Evolutionary conservation across 1,284 basidiomycete genomes (phyloP), one percentile per base, ranked within the genome.

Genomic region (Rugosomyces carneus): DNA sequence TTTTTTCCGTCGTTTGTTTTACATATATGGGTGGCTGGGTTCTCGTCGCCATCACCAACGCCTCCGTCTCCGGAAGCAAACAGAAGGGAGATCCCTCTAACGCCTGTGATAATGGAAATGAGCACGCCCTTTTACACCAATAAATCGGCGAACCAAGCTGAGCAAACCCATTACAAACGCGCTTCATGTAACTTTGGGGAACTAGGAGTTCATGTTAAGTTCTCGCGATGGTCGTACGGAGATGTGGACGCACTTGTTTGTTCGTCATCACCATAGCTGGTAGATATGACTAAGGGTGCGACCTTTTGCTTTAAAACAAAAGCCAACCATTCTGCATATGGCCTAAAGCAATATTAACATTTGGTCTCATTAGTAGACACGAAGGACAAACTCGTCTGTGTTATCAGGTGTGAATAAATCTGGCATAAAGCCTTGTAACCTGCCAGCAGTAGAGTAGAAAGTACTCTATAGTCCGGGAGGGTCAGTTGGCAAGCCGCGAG

Each of bases 31-130:
- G 69, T 73, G 0, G 63, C 62, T 24, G 77, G 73, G 54, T 78
- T 51, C 0, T 67, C 37, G 47, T 77, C 60, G 8, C 74, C 72
- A 53, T 80, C 79, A 8, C 83, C 86, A 5, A 86, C 85, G 40
- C 85, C 85, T n/a, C 61, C 62, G 53, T 89, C 84, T 10, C 85
- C 84, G 16, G 78, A 79, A 16, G 76, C 70, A 59, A 84, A 84
- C 45, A 80, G 54, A 16, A 86, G 51, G 2, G 80, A 76, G 9
- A 79, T 67, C 32, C 85, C 85, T 5, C 81, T 73, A n/a, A 71
- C 73, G 39, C 81, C 80, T 69, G 21, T 23, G 7, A 13, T 36
- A 11, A 11, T 2, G 13, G 24, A 26, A 2, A 36, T 20, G 15
- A 24, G 18, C 7, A 37, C 11, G 31, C n/a, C 41, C 11, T 19